Conservation (phyloP, 2,329 filamentous ascomycete genomes). For the Alternaria postmessia region DNA sequence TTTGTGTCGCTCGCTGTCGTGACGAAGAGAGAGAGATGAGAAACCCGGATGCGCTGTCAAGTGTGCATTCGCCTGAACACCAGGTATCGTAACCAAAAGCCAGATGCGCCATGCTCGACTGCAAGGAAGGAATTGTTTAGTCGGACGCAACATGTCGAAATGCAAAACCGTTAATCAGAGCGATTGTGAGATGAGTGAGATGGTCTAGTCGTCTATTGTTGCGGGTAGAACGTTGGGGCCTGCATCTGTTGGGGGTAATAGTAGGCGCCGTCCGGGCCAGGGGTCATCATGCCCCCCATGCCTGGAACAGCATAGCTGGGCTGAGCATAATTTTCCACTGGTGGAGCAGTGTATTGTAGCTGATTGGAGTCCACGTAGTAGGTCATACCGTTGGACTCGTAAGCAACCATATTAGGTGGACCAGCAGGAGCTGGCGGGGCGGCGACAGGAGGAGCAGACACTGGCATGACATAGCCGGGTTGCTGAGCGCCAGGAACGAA, state of each 20-base stretch:
- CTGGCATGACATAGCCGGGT: constrained; percentile 52
- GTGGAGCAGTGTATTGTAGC: constrained; percentile 57
- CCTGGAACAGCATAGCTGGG: constrained; percentile 65
- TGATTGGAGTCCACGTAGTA: constrained; percentile 91
- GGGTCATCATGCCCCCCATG: constrained; percentile 83
- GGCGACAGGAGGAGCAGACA: constrained; percentile 45
- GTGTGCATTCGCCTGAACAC: constrained; percentile 10
- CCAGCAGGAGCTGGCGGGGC: constrained; percentile 41
- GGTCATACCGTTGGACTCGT: constrained; percentile 94
- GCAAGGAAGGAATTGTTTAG: constrained; percentile 12
- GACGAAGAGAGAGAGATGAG: background rate
- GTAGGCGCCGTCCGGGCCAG: constrained; percentile 62
- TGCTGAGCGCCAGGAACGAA: constrained; percentile 67
- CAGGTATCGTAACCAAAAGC: constrained; percentile 14
- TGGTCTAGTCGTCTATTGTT: constrained; percentile 36
- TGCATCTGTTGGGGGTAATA: constrained; percentile 65
- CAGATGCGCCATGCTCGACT: constrained; percentile 17
- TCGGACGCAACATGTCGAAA: constrained; percentile 8
- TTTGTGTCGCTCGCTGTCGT: constrained; percentile 14
- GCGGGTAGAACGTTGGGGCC: constrained; percentile 66
- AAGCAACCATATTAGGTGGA: constrained; percentile 70
- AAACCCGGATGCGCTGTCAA: constrained; percentile 13
- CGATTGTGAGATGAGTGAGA: background rate
- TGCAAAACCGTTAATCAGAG: constrained; percentile 2
- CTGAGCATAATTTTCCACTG: constrained; percentile 55